These are phyloP conservation scores for Sicyos baderoa DNA, from an alignment of 306 rosid species.

Conservation along the genomic window DNA sequence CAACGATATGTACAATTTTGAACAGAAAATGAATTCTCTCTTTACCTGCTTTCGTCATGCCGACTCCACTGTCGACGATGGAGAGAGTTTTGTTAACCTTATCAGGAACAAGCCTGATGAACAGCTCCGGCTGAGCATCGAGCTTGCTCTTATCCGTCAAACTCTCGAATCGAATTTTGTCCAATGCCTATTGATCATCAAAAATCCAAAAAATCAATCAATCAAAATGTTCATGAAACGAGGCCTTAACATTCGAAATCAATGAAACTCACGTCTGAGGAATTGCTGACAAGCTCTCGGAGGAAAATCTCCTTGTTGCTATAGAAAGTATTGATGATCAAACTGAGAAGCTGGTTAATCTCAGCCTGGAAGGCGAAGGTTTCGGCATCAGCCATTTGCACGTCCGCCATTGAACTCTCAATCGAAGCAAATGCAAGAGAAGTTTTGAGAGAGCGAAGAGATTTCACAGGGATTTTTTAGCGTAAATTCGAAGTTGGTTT, in stretches of 20 bases:
- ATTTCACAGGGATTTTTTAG: too few relatives aligned
- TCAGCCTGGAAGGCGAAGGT: constrained; percentile 69
- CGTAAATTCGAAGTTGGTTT: not conserved
- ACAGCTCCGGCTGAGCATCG: constrained; percentile 54
- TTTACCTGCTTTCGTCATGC: constrained; percentile 71
- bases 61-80: constrained; percentile 58
- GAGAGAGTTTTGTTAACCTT: constrained; percentile 53
- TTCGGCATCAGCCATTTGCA: constrained; percentile 47
- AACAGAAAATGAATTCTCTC: not conserved
- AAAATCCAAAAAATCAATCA: too few relatives aligned
- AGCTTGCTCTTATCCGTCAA: constrained; percentile 58
- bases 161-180: constrained; percentile 53
- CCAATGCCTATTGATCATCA: constrained; percentile 40
- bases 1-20: not conserved
- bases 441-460: not conserved
- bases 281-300: constrained; percentile 53
- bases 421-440: not conserved
- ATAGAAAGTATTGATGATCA: constrained; percentile 63
- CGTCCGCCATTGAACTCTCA: constrained; percentile 30
- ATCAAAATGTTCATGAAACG: too few relatives aligned
- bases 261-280: constrained; percentile 39
- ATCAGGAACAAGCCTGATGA: constrained; percentile 57
- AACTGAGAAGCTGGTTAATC: constrained; percentile 51
- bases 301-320: constrained; percentile 75
- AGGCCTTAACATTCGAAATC: not conserved